Base-by-base conservation (phyloP, 306 rosid genomes). In the Hippophae gyantsensis region DNA sequence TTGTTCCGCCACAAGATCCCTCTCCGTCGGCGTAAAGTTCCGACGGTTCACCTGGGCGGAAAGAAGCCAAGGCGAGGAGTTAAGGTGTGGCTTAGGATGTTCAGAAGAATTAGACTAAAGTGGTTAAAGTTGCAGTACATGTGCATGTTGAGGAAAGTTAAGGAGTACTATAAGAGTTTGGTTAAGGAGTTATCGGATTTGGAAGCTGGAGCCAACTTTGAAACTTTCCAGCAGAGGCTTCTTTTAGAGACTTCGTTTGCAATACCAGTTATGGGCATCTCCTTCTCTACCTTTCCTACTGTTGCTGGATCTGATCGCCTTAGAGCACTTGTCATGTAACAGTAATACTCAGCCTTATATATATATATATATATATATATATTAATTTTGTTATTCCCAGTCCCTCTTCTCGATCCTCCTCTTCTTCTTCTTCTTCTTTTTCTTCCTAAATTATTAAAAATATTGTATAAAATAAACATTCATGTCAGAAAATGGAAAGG, bases 181-280 rank as follows among this genome's bases (percentile, higher is more conserved):
- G 53, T 79, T 23, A 84, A 72, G 57, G 86, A 87, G 32, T 47
- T 87, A 8, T 62, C 23, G 23, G 23, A 18, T 18, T 18, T 61
- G 42, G 83, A 69, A 46, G 85, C 81, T 38, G 72, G 83, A 0
- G 68, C 79, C 4, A 63, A 64, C 60, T 6, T 89, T 12, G 88
- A 84, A 46, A 56, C 73, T 3, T 78, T 80, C 72, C 89, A 79
- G 4, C 80, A 79, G 25, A 75, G 74, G 41, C 48, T 86, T 69
- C 69, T 86, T 13, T 58, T 82, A 74, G 97, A 89, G 72, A 60
- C 82, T 50, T 72, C 85, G 43, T 75, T 82, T 13, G 86, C 89
- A 0, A 54, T 89, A 1, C 95, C 97, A 5, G 57, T 64, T 55
- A 43, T 75, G 60, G 94, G 94, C 1, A 40, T 77, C 13, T 69